Evolutionary conservation across 2,329 filamentous ascomycete species (phyloP), one percentile per base, ranked within the genome.

Genomic region (Sphaceloma murrayae): DNA sequence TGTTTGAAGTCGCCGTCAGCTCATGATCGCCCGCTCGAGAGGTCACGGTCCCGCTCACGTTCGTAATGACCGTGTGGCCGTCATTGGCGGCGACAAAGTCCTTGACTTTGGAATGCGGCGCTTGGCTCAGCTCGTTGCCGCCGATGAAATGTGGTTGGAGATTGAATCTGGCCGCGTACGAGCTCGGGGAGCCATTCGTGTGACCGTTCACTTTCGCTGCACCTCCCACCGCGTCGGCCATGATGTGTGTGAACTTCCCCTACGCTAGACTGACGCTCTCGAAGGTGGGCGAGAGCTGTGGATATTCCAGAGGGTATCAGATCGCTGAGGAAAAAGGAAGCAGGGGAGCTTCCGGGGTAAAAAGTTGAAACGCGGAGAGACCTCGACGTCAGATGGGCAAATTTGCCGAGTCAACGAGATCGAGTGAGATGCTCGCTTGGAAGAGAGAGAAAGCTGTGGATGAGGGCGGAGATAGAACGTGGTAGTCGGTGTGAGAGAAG

Each of bases 51-150:
- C 42, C 34, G 65, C 86, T 73, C 67, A 96, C 91, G 63, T 88
- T 96, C 59, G 86, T 94, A 62, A 98, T 98, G 64, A 96, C 89
- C 14, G 91, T 96, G 74, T 98, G 91, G 49, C 91, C 91, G 59
- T 88, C 85, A 65, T 94, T 75, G 49, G 75, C 73, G 43, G 84
- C 78, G 36, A 98, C 89, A 68, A 96, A 98, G 66, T 98, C 89
- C 75, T 94, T 96, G 51, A 98, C 85, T 59, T 80, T 82, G 63
- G 88, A 82, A 27, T 87, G 76, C 33, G 83, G 68, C 40, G 91
- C 91, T 61, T 82, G 82, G 52, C 78, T 79, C 52, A 98, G 68
- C 61, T 80, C 77, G 71, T 94, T 95, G 52, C 91, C 89, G 58
- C 91, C 91, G 64, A 96, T 94, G 68, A 96, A 98, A 72, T 98